Percentiles rank a stretch among this genome's conserved stretches.
Conservation (phyloP, 2,329 filamentous ascomycete genomes). For the Ophiobolus disseminans region DNA sequence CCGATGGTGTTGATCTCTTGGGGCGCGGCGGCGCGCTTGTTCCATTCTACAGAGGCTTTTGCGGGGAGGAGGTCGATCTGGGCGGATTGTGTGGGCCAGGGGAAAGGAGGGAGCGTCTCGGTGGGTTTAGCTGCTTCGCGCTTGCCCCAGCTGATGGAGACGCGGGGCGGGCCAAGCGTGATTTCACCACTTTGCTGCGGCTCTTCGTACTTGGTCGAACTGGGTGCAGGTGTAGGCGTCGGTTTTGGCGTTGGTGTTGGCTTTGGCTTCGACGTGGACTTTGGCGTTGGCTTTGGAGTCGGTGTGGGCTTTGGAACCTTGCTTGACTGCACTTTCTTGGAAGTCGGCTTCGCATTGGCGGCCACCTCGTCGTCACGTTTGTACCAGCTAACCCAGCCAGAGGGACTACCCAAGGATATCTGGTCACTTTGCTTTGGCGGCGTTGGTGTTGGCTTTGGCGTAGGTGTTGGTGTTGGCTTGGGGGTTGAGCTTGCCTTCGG, state of each 20-base stretch:
- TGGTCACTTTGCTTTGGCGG: conserved; percentile 14
- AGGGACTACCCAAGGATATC: conserved; percentile 8
- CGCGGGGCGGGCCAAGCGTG: conserved; percentile 15
- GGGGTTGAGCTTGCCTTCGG: background rate
- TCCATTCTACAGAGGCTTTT: conserved; percentile 11
- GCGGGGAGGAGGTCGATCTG: conserved; percentile 4
- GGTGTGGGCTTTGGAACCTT: conserved; percentile 10
- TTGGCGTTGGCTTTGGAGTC: conserved; percentile 7
- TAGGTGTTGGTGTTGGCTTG: background rate
- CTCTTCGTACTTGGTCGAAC: background rate
- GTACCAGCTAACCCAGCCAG: conserved; percentile 12
- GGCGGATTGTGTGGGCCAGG: conserved; percentile 1
- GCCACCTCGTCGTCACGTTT: background rate
- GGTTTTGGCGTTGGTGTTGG: background rate
- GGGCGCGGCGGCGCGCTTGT: conserved; percentile 10
- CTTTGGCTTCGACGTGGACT: conserved; percentile 5
- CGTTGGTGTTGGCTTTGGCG: conserved; percentile 6
- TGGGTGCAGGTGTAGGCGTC: background rate
- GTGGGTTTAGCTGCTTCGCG: background rate
- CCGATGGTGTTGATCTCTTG: conserved; percentile 2
- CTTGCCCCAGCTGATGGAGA: conserved; percentile 16
- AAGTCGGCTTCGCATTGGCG: conserved; percentile 4
- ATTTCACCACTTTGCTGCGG: conserved; percentile 14
- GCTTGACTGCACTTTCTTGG: background rate
- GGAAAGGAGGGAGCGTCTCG: conserved; percentile 1